Evolutionary conservation across 2,329 filamentous ascomycete genomes (phyloP), one percentile per base, ranked within the genome.

Genomic region (Ophiostoma tasmaniense): DNA sequence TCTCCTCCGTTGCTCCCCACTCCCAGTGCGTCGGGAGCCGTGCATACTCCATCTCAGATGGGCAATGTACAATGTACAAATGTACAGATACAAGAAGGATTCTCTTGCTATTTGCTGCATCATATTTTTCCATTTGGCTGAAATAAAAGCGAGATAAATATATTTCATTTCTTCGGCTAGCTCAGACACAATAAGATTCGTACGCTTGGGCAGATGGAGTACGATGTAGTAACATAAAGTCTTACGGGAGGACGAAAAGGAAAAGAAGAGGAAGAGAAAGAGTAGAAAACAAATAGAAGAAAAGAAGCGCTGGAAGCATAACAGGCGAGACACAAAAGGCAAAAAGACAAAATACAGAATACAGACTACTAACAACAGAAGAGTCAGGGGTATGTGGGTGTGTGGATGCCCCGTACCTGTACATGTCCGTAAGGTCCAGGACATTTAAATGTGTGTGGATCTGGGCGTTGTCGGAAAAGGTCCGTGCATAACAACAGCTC

Each of bases 301-400:
- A 22, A 55, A 25, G 50, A 55, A 55, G 33, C 5, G 33, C 33
- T 33, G 33, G 33, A 33, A 33, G 33, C n/a, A 28, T 25, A 17
- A 25, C 50, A 55, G 22, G 13, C 13, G 20, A 25, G n/a, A 45
- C 22, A 39, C n/a, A 37, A 45, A n/a, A 45, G 22, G 14, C 22
- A 65, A 22, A 50, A 66, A 1, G 13, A 17, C 33, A 33, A 55
- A 52, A 50, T 10, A 39, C 33, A 28, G 42, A 42, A 13, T 45
- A 30, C 3, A 66, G 30, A 28, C 14, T 8, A 62, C 42, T 30
- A 62, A 35, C 25, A 35, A 17, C 33, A 33, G 33, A 33, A 37
- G 61, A 62, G 61, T 35, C 61, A 64, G 61, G 61, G 61, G 61
- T 64, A 35, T 64, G 61, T 62, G 61, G 28, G 30, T 30, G 33